Evolutionary conservation across 1,139 yeast species (phyloP).

Genomic region (Candida tetrigidarum): DNA sequence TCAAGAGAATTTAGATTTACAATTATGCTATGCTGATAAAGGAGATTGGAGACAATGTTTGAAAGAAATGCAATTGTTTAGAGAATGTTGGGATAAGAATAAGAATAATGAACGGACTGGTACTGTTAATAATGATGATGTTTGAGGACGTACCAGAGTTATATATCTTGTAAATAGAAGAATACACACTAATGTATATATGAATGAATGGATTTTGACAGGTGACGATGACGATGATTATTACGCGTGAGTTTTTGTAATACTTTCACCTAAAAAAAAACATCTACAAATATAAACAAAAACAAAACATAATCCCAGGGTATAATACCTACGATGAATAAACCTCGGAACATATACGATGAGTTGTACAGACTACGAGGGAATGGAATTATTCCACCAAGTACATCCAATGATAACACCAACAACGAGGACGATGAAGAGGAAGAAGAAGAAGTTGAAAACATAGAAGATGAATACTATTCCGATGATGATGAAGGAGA

Average conservation of each 20-base stretch:
- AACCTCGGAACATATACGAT: background rate
- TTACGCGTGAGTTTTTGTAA: background rate
- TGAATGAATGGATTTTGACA: no score
- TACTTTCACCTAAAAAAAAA: background rate
- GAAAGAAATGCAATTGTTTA: conserved; percentile 68
- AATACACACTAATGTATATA: no score
- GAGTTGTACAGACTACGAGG: conserved; percentile 1
- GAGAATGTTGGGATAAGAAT: conserved; percentile 67
- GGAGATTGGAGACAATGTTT: conserved; percentile 80
- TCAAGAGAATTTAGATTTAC: conserved; percentile 66
- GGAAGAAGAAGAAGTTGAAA: background rate
- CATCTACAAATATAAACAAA: background rate
- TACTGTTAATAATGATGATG: conserved; percentile 44
- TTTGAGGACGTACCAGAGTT: background rate
- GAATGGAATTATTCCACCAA: background rate
- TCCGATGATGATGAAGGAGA: background rate
- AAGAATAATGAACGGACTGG: conserved; percentile 59
- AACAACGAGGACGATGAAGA: background rate
- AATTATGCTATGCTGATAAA: conserved; percentile 77
- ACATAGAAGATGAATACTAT: conserved; percentile 7
- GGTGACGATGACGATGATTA: background rate
- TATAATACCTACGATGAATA: background rate
- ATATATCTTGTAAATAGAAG: background rate
- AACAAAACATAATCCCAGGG: background rate
- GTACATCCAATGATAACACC: no score